Conservation (phyloP, 768 basidiomycete genomes). For the Suillus subluteus region DNA sequence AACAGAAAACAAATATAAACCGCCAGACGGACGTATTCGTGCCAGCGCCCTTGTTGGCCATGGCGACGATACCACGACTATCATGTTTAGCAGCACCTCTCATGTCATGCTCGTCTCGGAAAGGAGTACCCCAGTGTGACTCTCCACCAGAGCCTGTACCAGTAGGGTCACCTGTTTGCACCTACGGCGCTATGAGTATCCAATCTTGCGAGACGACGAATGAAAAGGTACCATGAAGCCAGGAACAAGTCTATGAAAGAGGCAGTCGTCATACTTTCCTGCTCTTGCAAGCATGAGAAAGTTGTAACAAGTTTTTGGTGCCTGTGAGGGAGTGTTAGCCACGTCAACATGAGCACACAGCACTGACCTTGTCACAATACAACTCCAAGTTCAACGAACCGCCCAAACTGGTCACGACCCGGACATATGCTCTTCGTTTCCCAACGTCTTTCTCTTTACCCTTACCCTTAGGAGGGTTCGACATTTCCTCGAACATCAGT, state of each 20-base stretch:
- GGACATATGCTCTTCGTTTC: slow-evolving; percentile 90
- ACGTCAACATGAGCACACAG: background rate
- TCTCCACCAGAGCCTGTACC: slow-evolving; percentile 94
- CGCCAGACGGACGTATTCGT: slow-evolving; percentile 72
- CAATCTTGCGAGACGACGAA: slow-evolving; percentile 12
- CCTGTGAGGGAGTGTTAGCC: slow-evolving; percentile 47
- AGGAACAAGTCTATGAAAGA: slow-evolving; percentile 93
- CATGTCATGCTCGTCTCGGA: slow-evolving; percentile 90
- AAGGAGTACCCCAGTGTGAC: slow-evolving; percentile 93
- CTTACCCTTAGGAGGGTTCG: slow-evolving; percentile 78
- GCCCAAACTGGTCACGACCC: slow-evolving; percentile 94
- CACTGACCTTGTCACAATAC: slow-evolving; percentile 81
- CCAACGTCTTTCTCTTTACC: slow-evolving; percentile 94
- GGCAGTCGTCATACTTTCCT: slow-evolving; percentile 87
- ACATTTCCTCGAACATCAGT: slow-evolving; percentile 95
- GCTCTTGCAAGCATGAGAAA: slow-evolving; percentile 91
- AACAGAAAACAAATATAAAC: background rate
- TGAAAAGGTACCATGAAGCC: slow-evolving; percentile 79
- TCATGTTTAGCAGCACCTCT: slow-evolving; percentile 91
- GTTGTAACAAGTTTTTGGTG: slow-evolving; percentile 98
- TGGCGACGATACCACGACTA: slow-evolving; percentile 80
- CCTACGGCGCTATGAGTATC: slow-evolving; percentile 44
- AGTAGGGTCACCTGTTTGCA: slow-evolving; percentile 98
- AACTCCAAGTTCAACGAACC: slow-evolving; percentile 84
- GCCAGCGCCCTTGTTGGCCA: slow-evolving; percentile 94